Evolutionary conservation across 176 grass and related monocot genomes (phyloP).

Genomic region (Carex parvula): DNA sequence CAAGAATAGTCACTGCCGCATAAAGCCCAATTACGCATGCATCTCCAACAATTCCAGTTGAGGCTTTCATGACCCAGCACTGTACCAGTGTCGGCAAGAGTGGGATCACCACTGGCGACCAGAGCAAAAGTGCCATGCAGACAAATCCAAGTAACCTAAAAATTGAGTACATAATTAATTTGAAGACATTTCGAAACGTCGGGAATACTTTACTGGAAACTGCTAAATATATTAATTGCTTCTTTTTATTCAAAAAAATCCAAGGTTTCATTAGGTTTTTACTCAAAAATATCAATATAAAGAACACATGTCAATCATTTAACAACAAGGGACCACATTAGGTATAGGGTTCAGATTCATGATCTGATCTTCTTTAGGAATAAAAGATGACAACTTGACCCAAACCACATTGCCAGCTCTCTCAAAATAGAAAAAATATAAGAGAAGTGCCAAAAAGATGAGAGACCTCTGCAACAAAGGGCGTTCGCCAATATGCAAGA

Average conservation of each 20-base stretch:
- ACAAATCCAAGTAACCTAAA: constrained; percentile 72
- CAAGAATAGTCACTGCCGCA: constrained; percentile 65
- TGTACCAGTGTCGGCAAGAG: constrained; percentile 78
- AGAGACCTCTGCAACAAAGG: constrained; percentile 81
- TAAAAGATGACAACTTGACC: not conserved
- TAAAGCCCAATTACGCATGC: constrained; percentile 72
- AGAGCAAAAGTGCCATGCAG: constrained; percentile 78
- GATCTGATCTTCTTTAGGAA: not conserved
- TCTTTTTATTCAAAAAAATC: not conserved
- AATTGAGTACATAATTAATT: constrained; percentile 12
- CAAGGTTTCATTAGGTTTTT: not conserved
- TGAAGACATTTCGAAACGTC: not conserved
- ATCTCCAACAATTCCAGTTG: constrained; percentile 62
- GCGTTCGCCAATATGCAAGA: constrained; percentile 68
- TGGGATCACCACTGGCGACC: constrained; percentile 92
- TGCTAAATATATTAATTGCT: not conserved
- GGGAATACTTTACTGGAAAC: not conserved
- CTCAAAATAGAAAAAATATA: not conserved
- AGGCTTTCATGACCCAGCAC: constrained; percentile 66
- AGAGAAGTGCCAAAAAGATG: not conserved
- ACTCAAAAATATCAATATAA: not conserved
- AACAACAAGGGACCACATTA: not conserved
- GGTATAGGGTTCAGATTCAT: not conserved
- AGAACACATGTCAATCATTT: not conserved
- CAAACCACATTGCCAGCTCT: not conserved